Conservation (phyloP, 1,139 yeast genomes). For the Scheffersomyces insectosa region DNA sequence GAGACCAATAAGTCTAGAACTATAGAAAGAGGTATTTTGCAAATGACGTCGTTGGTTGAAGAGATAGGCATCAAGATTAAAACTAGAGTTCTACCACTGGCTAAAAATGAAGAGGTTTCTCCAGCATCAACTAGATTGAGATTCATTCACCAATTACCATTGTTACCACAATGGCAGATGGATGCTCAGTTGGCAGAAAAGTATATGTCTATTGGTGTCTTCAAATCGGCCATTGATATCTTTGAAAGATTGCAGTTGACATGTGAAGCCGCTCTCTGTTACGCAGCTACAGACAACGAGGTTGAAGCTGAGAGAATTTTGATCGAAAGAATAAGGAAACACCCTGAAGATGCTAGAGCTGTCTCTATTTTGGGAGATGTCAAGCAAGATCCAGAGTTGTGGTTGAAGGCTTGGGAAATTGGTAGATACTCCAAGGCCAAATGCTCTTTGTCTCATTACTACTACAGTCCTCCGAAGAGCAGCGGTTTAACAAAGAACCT, state of each 20-base stretch:
- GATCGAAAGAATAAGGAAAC: conserved; percentile 48
- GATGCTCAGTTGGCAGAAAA: conserved; percentile 84
- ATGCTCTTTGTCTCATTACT: conserved; percentile 74
- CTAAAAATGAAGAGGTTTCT: conserved; percentile 29
- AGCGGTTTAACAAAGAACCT: conserved; percentile 56
- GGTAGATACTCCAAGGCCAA: conserved; percentile 86
- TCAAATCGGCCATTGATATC: conserved; percentile 86
- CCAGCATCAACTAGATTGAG: conserved; percentile 56
- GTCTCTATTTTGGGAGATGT: conserved; percentile 86
- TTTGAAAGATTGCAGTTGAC: conserved; percentile 77
- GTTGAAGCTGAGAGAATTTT: conserved; percentile 64
- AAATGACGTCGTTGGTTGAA: conserved; percentile 89
- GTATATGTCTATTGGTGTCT: conserved; percentile 81
- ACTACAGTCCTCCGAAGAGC: conserved; percentile 62
- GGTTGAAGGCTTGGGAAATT: conserved; percentile 87
- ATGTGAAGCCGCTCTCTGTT: conserved; percentile 87
- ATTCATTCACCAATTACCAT: conserved; percentile 73
- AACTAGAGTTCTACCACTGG: conserved; percentile 59
- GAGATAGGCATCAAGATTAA: conserved; percentile 76
- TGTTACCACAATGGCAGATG: conserved; percentile 83
- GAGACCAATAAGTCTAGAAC: conserved; percentile 84
- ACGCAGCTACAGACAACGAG: conserved; percentile 82
- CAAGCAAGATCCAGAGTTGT: conserved; percentile 68
- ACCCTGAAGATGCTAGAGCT: conserved; percentile 82
- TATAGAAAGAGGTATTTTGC: conserved; percentile 90